phyloP scores from a whole-genome alignment of 169 alveolate genomes.

The Plasmodium berghei region DNA sequence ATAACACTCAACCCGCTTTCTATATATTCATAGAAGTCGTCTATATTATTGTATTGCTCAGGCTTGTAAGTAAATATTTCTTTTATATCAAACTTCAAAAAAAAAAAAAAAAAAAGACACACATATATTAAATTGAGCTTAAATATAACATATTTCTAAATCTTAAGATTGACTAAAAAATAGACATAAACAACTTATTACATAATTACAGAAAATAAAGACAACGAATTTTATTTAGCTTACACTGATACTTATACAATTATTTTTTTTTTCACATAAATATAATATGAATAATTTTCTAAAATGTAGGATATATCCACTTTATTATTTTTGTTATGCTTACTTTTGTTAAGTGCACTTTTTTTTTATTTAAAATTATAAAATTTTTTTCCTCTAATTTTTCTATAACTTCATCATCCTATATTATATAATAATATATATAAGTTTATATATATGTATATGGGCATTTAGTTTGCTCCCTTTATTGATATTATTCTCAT shows the following conservation, averaged over 20 bases:
- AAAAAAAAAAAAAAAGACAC: constrained; percentile 1
- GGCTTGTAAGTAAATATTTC: constrained; percentile 48
- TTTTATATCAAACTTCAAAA: constrained; percentile 39
- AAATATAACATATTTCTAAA: not conserved
- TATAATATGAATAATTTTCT: no score
- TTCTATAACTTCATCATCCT: constrained; percentile 75
- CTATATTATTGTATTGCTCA: constrained; percentile 40
- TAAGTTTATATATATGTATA: not conserved
- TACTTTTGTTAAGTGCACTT: constrained; percentile 74
- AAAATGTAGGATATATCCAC: not conserved
- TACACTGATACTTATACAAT: no score
- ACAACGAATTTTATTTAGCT: no score
- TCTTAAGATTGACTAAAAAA: not conserved
- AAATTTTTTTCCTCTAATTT: constrained; percentile 65
- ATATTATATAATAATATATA: not conserved
- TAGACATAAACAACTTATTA: not conserved
- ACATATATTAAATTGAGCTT: no score
- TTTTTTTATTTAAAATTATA: constrained; percentile 55
- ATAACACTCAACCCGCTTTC: constrained; percentile 71
- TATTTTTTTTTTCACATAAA: no score
- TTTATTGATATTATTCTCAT: not conserved
- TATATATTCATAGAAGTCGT: constrained; percentile 66
- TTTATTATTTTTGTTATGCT: not conserved
- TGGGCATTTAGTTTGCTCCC: not conserved
- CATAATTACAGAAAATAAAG: no score